These are phyloP conservation scores for Vanrija sp. DNA, from an alignment of 1,284 basidiomycete genomes.

Conservation along the genomic window DNA sequence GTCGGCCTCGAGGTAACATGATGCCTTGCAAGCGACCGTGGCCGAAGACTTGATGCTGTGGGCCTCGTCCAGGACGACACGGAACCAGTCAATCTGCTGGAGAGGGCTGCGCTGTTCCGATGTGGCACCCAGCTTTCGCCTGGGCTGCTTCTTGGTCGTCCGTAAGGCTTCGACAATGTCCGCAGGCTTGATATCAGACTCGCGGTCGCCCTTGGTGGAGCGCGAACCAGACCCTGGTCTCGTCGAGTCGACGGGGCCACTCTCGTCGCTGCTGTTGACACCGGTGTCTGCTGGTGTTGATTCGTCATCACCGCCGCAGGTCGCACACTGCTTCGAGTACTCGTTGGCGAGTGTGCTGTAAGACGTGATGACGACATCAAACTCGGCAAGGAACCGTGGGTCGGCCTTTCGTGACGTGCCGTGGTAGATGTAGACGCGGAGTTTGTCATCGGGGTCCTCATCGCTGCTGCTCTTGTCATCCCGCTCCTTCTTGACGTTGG, in stretches of 20 bases:
- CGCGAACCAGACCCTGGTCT: constrained; percentile 14
- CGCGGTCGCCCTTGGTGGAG: constrained; percentile 42
- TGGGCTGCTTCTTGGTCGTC: constrained; percentile 58
- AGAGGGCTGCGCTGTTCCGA: constrained; percentile 74
- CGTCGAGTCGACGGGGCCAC: constrained; percentile 14
- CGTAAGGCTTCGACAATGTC: constrained; percentile 53
- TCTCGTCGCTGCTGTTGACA: constrained; percentile 33
- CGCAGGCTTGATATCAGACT: constrained; percentile 63
- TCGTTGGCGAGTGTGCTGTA: constrained; percentile 94
- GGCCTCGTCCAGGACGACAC: constrained; percentile 96
- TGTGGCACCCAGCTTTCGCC: constrained; percentile 33
- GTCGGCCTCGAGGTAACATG: constrained; percentile 89
- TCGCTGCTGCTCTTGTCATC: constrained; percentile 23
- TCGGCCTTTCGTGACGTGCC: constrained; percentile 84
- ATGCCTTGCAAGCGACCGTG: constrained; percentile 90
- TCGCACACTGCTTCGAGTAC: constrained; percentile 80
- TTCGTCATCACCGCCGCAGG: constrained; percentile 49
- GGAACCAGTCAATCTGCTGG: constrained; percentile 95
- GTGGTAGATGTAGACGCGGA: constrained; percentile 92
- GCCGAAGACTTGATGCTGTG: constrained; percentile 95
- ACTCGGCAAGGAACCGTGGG: constrained; percentile 77
- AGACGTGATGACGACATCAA: constrained; percentile 96
- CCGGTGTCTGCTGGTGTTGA: constrained; percentile 34
- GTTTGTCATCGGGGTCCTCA: constrained; percentile 30
- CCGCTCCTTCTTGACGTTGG: constrained; percentile 17